These are phyloP conservation scores for Lumnitzera littorea DNA, from an alignment of 345 rosid genomes.

Conservation along the genomic window DNA sequence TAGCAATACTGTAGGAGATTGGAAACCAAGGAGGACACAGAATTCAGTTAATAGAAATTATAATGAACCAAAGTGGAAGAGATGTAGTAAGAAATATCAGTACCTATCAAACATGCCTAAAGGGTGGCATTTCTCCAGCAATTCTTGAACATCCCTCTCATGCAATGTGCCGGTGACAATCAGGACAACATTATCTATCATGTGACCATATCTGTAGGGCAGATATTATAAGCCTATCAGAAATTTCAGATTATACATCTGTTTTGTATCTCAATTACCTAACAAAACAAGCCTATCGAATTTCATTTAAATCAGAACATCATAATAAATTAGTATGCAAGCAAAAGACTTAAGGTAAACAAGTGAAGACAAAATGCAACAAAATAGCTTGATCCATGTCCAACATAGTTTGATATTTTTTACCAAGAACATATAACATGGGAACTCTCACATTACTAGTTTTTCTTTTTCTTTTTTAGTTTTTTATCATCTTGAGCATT, in stretches of 20 bases:
- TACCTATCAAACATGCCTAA: constrained; percentile 99
- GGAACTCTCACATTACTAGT: too few relatives aligned
- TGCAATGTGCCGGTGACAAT: constrained; percentile 98
- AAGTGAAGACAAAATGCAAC: too few relatives aligned
- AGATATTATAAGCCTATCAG: background rate
- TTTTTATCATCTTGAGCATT: too few relatives aligned
- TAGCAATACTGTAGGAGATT: constrained; percentile 64
- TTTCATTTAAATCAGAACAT: too few relatives aligned
- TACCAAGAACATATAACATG: too few relatives aligned
- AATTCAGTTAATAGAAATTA: background rate
- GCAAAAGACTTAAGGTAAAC: too few relatives aligned
- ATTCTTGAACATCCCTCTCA: constrained; percentile 97
- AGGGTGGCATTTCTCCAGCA: constrained; percentile 97
- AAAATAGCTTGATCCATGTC: too few relatives aligned
- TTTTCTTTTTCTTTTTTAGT: too few relatives aligned
- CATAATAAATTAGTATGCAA: too few relatives aligned
- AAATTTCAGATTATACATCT: background rate
- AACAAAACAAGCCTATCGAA: too few relatives aligned
- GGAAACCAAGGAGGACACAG: background rate
- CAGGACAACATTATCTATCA: constrained; percentile 99
- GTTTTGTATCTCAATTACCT: too few relatives aligned
- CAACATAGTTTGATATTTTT: too few relatives aligned
- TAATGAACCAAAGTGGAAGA: background rate
- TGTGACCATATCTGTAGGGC: constrained; percentile 81
- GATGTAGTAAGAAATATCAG: background rate